Evolutionary conservation across 148 eudicot genomes (phyloP).

Genomic region (Suaeda aralocaspica): DNA sequence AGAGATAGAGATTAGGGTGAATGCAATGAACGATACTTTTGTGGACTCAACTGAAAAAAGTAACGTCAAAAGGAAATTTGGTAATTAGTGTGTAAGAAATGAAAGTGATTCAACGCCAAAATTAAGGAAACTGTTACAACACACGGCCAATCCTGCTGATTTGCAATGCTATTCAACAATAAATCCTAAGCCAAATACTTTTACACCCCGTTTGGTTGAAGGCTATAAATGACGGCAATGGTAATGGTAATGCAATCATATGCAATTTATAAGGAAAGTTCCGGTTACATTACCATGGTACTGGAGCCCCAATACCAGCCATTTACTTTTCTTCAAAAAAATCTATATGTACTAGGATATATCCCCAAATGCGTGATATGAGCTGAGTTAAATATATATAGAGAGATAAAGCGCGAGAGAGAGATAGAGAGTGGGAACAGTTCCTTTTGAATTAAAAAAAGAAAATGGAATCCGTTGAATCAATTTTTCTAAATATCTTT

Average conservation of each 20-base stretch:
- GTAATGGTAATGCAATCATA: no score
- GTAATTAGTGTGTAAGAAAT: neutral
- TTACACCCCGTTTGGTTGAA: no score
- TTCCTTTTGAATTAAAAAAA: neutral
- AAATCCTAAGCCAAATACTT: no score
- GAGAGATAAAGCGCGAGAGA: no score
- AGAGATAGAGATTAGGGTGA: neutral
- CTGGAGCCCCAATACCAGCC: neutral
- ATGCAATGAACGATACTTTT: neutral
- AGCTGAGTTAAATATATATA: no score
- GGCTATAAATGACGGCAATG: no score
- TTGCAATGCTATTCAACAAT: no score
- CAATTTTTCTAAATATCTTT: neutral
- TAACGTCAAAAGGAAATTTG: slow-evolving; percentile 11
- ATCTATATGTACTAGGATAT: no score
- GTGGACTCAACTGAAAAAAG: neutral
- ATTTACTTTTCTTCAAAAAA: no score
- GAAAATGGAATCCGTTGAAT: neutral
- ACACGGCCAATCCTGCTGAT: neutral
- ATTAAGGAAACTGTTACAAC: neutral
- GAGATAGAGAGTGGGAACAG: neutral
- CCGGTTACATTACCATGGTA: neutral
- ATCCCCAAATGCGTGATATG: neutral
- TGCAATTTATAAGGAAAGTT: neutral
- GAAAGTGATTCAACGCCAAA: slow-evolving; percentile 11